phyloP scores from a whole-genome alignment of 2,329 filamentous ascomycete species.

The Aspergillus texensis region DNA sequence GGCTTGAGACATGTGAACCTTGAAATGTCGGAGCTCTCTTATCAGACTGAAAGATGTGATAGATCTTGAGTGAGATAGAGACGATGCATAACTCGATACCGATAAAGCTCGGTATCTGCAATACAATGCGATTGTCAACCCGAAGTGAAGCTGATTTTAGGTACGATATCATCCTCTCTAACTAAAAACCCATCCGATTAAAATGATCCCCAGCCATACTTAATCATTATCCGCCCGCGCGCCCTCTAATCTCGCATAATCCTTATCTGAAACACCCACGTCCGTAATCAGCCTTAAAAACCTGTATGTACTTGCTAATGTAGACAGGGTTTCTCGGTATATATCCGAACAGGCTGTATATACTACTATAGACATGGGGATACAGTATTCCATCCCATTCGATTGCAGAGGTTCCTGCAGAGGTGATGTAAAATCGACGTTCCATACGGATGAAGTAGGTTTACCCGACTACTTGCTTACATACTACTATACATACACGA shows the following conservation, averaged over 20 bases:
- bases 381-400: background rate
- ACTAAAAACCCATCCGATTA: background rate
- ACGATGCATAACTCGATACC: background rate
- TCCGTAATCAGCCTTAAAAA: conserved; percentile 1
- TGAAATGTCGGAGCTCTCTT: background rate
- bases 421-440: background rate
- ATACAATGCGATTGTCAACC: background rate
- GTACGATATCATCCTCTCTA: background rate
- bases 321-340: background rate
- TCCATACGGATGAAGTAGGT: background rate
- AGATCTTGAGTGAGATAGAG: background rate
- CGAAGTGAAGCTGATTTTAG: background rate
- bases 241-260: background rate
- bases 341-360: background rate
- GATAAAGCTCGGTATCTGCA: background rate
- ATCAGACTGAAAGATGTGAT: background rate
- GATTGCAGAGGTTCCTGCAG: background rate
- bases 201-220: background rate
- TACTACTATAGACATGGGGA: background rate
- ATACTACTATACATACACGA: too few species aligned
- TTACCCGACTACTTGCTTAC: background rate
- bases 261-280: conserved; percentile 5
- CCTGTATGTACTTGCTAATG: background rate
- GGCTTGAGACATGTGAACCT: background rate
- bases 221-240: background rate